Evolutionary conservation across 192 early-diverging fungal genomes (phyloP).

Genomic region (Coemansia sp.): DNA sequence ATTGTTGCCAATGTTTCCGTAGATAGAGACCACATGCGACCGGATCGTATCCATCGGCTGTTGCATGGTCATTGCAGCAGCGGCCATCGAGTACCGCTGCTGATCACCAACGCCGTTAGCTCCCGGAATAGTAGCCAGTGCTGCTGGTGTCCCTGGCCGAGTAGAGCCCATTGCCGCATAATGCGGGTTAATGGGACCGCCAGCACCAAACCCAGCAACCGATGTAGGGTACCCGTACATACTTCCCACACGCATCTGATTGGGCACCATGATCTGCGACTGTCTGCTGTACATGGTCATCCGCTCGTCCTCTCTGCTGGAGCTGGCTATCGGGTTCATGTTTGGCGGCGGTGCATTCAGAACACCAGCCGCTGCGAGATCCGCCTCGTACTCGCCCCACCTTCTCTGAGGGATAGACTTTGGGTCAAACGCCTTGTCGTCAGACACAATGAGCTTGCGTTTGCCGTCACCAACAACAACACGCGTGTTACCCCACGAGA

Average conservation of each 20-base stretch:
- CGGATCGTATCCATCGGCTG: constrained; percentile 20
- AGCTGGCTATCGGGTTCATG: constrained; percentile 53
- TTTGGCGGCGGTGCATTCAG: constrained; percentile 44
- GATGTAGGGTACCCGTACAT: constrained; percentile 12
- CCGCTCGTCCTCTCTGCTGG: constrained; percentile 23
- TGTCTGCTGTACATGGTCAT: constrained; percentile 33
- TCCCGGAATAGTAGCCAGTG: neutral
- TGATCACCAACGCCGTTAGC: neutral
- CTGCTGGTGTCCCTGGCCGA: constrained; percentile 2
- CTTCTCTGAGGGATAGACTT: constrained; percentile 80
- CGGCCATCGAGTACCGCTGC: constrained; percentile 15
- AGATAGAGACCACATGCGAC: constrained; percentile 24
- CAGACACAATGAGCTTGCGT: constrained; percentile 64
- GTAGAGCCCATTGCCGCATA: neutral
- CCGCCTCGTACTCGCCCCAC: constrained; percentile 88
- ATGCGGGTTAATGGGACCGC: neutral
- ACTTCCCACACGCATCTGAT: constrained; percentile 17
- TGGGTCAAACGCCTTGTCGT: constrained; percentile 84
- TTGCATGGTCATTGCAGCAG: neutral
- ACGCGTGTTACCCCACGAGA: constrained; percentile 97
- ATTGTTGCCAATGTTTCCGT: constrained; percentile 13
- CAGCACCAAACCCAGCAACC: constrained; percentile 23
- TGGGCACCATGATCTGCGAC: constrained; percentile 22
- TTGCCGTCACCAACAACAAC: constrained; percentile 72
- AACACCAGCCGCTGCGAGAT: constrained; percentile 43